Evolutionary conservation across 2,329 filamentous ascomycete genomes (phyloP).

Genomic region (Fusarium sp.): DNA sequence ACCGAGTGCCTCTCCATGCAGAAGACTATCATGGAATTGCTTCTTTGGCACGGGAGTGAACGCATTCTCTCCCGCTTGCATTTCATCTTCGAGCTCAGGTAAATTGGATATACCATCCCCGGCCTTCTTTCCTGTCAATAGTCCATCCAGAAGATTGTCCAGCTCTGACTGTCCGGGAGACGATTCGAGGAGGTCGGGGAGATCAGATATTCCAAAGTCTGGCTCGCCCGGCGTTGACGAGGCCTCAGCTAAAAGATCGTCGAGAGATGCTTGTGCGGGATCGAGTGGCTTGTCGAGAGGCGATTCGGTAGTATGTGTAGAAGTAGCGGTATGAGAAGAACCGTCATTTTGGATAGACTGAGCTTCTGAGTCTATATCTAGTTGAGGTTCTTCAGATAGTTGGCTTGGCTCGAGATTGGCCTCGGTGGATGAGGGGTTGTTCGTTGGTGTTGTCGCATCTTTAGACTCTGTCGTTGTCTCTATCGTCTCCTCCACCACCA

Average conservation of each 20-base stretch:
- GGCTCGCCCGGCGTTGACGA: not conserved
- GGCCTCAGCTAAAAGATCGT: constrained; percentile 1
- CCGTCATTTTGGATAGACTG: not conserved
- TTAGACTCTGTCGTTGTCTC: constrained; percentile 1
- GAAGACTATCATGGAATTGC: constrained; percentile 45
- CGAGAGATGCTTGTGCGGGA: not conserved
- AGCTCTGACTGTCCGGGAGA: not conserved
- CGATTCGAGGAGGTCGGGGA: constrained; percentile 1
- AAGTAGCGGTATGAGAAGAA: not conserved
- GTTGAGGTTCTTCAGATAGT: constrained; percentile 3
- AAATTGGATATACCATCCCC: not conserved
- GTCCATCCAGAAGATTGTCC: constrained; percentile 3
- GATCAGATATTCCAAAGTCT: not conserved
- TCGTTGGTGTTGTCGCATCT: constrained; percentile 4
- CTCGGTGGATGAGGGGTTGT: constrained; percentile 1
- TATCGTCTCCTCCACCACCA: not conserved
- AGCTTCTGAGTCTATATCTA: not conserved
- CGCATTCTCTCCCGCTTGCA: not conserved
- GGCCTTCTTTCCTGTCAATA: not conserved
- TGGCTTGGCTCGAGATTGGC: constrained; percentile 1
- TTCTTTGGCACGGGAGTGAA: not conserved
- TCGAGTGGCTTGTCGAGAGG: not conserved
- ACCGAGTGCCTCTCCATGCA: constrained; percentile 51
- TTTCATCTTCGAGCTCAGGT: constrained; percentile 17
- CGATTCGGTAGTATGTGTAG: not conserved